Conservation (phyloP, 306 rosid species). For the Casuarina glauca region DNA sequence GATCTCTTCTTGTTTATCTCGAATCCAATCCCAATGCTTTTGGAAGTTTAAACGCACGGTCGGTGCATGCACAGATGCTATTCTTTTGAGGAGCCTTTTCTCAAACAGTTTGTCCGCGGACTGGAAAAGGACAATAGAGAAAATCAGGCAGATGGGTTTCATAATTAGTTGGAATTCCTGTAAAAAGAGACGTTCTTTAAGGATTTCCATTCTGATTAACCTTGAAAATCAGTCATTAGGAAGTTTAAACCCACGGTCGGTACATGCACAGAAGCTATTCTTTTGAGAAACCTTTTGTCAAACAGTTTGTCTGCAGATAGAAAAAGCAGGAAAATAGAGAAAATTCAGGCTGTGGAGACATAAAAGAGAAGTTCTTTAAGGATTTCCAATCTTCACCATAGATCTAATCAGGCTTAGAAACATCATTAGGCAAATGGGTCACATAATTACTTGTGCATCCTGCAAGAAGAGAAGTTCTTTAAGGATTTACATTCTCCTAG, state of each 20-base stretch:
- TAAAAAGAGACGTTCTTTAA: neutral
- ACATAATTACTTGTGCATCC: neutral
- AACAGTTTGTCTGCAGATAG: neutral
- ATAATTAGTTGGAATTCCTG: neutral
- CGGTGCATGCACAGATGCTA: slow-evolving; percentile 5
- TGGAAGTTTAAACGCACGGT: neutral
- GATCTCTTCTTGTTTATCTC: neutral
- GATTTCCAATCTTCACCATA: no score
- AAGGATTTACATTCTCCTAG: neutral
- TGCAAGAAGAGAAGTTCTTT: neutral
- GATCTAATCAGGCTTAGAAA: no score
- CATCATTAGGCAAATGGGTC: neutral
- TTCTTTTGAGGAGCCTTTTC: slow-evolving; percentile 12
- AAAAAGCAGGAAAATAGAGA: neutral
- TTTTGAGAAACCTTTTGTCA: neutral
- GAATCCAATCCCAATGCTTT: neutral
- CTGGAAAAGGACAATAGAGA: neutral
- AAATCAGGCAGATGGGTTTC: neutral
- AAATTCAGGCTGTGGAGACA: neutral
- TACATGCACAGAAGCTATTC: slow-evolving; percentile 12
- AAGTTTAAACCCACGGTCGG: neutral
- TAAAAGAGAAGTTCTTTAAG: no score
- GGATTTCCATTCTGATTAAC: neutral
- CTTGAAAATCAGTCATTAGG: neutral
- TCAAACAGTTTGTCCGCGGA: neutral